These are phyloP conservation scores for Trichoderma guizhouense DNA, from an alignment of 2,329 filamentous ascomycete genomes.

Conservation along the genomic window DNA sequence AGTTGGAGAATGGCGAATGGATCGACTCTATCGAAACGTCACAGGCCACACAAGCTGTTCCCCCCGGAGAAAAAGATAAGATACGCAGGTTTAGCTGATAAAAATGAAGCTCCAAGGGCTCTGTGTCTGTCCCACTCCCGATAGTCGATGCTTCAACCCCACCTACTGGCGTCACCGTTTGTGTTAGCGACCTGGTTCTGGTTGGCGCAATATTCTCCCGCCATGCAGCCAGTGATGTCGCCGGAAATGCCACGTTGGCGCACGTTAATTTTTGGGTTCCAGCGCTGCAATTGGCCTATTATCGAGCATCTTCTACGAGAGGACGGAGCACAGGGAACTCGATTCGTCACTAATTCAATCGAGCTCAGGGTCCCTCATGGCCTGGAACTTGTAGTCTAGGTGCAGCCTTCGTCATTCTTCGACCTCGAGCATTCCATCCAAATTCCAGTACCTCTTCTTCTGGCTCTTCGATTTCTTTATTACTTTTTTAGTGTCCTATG, in stretches of 20 bases:
- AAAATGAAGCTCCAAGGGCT: conserved; percentile 1
- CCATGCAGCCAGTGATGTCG: conserved; percentile 5
- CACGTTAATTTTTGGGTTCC: not conserved
- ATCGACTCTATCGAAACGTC: not conserved
- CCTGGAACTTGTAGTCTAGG: too few relatives aligned
- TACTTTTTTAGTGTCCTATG: not conserved
- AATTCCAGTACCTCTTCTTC: not conserved
- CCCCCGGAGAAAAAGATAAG: not conserved
- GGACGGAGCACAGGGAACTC: too few relatives aligned
- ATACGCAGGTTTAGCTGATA: not conserved
- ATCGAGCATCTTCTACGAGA: not conserved
- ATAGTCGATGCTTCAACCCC: conserved; percentile 12
- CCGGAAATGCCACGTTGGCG: not conserved
- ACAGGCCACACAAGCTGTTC: not conserved
- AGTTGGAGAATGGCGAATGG: not conserved
- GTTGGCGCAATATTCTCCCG: not conserved
- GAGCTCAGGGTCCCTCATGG: too few relatives aligned
- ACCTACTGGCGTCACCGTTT: conserved; percentile 18
- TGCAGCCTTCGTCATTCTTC: not conserved
- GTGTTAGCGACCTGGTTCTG: not conserved
- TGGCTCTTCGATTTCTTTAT: not conserved
- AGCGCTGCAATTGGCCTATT: not conserved
- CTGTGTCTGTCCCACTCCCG: not conserved
- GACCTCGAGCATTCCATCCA: not conserved
- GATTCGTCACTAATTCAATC: too few relatives aligned